Percentiles rank a stretch among this genome's conserved stretches.
phyloP scores from a whole-genome alignment of 2,329 filamentous ascomycete species.

The Fusarium acutatum region DNA sequence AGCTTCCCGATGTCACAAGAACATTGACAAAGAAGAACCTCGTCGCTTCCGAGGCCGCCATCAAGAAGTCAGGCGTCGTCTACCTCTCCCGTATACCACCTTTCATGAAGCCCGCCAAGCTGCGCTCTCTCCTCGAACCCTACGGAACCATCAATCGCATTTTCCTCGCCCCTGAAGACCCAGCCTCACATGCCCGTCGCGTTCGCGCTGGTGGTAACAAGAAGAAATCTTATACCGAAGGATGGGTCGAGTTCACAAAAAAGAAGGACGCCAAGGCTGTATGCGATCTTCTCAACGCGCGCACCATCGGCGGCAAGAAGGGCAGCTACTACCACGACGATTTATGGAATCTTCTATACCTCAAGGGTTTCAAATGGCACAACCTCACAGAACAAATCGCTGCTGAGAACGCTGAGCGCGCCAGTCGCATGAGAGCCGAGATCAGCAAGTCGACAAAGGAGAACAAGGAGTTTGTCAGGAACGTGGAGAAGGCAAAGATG shows the following conservation, averaged over 20 bases:
- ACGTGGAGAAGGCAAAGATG: slow-evolving; percentile 83
- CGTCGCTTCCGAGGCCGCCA: slow-evolving; percentile 68
- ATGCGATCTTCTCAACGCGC: slow-evolving; percentile 79
- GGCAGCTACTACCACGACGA: slow-evolving; percentile 85
- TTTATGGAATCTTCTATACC: slow-evolving; percentile 84
- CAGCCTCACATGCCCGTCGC: slow-evolving; percentile 70
- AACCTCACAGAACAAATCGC: slow-evolving; percentile 80
- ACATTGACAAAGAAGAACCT: slow-evolving; percentile 73
- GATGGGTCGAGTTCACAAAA: slow-evolving; percentile 83
- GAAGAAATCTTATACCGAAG: slow-evolving; percentile 82
- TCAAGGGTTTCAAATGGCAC: slow-evolving; percentile 86
- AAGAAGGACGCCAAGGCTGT: slow-evolving; percentile 82
- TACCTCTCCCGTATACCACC: slow-evolving; percentile 87
- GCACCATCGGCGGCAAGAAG: slow-evolving; percentile 85
- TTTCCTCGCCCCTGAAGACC: slow-evolving; percentile 81
- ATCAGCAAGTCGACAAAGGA: slow-evolving; percentile 79
- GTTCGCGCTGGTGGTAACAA: slow-evolving; percentile 81
- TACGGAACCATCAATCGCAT: slow-evolving; percentile 81
- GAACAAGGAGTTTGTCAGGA: slow-evolving; percentile 82
- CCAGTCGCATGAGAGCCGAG: slow-evolving; percentile 79
- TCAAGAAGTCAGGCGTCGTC: slow-evolving; percentile 79
- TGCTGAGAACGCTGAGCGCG: slow-evolving; percentile 81
- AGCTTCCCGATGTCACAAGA: slow-evolving; percentile 60
- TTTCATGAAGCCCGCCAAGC: slow-evolving; percentile 85
- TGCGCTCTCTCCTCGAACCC: slow-evolving; percentile 77